Evolutionary conservation across 805 yeast genomes (phyloP), one percentile per base, ranked within the genome.

Genomic region (Kockiozyma suomiensis): DNA sequence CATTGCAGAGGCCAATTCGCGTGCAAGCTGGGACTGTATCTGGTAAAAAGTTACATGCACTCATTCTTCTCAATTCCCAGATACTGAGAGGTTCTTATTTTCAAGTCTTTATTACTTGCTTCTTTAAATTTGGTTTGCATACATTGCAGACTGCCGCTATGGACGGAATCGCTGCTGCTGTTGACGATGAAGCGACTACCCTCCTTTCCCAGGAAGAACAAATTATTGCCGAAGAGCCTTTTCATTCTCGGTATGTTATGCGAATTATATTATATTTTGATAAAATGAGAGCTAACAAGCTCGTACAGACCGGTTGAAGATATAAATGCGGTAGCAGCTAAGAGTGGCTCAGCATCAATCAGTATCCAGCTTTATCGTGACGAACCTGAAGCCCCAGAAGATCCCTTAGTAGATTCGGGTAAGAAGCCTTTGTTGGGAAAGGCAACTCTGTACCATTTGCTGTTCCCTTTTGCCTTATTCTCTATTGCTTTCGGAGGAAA

Each of bases 401-500:
- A 17, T 17, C 49, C 52, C 2, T 42, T 60, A 17, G 48, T 41
- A 13, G 43, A 32, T 4, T 12, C 53, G 2, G 28, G 51, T 4
- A 17, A 15, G 15, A 17, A 17, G n/a, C 23, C 51, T 3, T 17
- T 51, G n/a, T 25, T 48, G 19, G 51, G 21, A 32, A 38, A 40
- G 5, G 58, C 62, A 1, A 48, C 45, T 15, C 26, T 60, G 2
- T 52, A 37, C 51, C 45, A 43, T 13, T 50, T 60, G 13, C 55
- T 60, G 12, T 21, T 42, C 6, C 61, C 61, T 7, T 60, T 56
- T 30, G 40, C 45, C 7, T 33, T 60, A 17, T 60, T 54, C 35
- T 8, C 64, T 13, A 15, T 56, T 15, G 61, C 61, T 1, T 56
- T 60, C 30, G 64, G 64, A 8, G 64, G 64, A 7, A 60, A 52